A percentile compares a stretch with the other conserved stretches of the same genome.
Conservation (phyloP, 2,329 filamentous ascomycete genomes). For the Scytalidium sp. region DNA sequence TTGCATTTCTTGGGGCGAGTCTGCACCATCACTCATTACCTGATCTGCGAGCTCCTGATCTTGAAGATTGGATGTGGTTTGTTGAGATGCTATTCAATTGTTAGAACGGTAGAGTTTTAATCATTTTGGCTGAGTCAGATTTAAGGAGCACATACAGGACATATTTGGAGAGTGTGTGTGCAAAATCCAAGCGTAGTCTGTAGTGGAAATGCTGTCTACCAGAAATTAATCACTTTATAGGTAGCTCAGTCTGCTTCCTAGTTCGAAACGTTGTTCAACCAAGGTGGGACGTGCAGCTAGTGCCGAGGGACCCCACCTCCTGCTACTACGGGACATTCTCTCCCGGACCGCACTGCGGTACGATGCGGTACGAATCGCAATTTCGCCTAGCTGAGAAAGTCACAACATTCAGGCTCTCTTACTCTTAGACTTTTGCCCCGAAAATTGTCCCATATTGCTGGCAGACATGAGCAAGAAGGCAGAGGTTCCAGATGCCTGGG, state of each 20-base stretch:
- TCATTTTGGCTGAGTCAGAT: neutral
- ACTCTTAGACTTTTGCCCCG: neutral
- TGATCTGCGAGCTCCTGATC: neutral
- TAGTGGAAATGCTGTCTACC: too few species aligned
- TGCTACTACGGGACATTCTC: neutral
- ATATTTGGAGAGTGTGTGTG: neutral
- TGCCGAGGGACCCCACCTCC: neutral
- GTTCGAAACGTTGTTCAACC: too few species aligned
- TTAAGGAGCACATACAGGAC: neutral
- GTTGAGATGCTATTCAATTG: neutral
- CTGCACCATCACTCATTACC: neutral
- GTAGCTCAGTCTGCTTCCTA: too few species aligned
- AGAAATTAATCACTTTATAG: too few species aligned
- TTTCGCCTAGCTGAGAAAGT: neutral
- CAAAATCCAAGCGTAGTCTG: too few species aligned
- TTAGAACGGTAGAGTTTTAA: neutral
- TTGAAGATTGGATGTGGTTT: neutral
- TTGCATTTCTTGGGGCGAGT: neutral
- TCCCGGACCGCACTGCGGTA: neutral
- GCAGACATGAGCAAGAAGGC: slow-evolving; percentile 33
- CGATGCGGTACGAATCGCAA: neutral
- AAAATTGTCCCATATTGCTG: neutral
- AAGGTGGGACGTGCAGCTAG: too few species aligned
- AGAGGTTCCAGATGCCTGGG: slow-evolving; percentile 75
- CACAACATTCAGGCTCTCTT: neutral